A percentile compares a stretch with the other conserved stretches of the same genome.
These are phyloP conservation scores for Pichia membranifaciens DNA, from an alignment of 805 yeast genomes.

Conservation along the genomic window DNA sequence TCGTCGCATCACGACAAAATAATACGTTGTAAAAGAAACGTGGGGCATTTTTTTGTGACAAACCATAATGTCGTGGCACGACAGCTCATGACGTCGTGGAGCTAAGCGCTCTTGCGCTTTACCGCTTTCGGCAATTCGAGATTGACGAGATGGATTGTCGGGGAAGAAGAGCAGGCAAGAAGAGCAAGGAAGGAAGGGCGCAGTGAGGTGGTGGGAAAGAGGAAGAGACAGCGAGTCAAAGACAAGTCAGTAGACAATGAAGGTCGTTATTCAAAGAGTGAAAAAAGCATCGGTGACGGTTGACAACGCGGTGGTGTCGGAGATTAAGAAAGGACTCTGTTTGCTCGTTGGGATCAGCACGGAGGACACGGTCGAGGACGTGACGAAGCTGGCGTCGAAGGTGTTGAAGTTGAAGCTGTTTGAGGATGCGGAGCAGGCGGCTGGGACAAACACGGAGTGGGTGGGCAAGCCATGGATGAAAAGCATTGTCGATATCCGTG, in stretches of 20 bases:
- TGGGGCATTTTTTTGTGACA: no score
- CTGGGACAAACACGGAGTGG: conserved; percentile 45
- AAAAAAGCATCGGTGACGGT: conserved; percentile 87
- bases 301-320: conserved; percentile 60
- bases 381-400: conserved; percentile 61
- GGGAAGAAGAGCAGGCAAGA: no score
- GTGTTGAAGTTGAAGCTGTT: conserved; percentile 62
- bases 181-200: no score
- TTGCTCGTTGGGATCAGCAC: conserved; percentile 79
- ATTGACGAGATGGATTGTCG: no score
- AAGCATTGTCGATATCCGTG: conserved; percentile 56
- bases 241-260: conserved; percentile 44
- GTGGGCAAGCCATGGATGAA: conserved; percentile 73
- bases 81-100: no score
- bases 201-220: no score
- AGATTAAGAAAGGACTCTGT: conserved; percentile 71
- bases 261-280: conserved; percentile 86
- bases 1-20: not conserved
- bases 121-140: no score
- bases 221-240: no score
- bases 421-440: conserved; percentile 42
- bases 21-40: no score
- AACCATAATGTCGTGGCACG: no score
- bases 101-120: no score
- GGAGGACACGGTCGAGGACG: conserved; percentile 72